Percentiles rank a stretch among this genome's conserved stretches.
These are phyloP conservation scores for Fusarium xyrophilum DNA, from an alignment of 2,329 filamentous ascomycete species.

Conservation along the genomic window DNA sequence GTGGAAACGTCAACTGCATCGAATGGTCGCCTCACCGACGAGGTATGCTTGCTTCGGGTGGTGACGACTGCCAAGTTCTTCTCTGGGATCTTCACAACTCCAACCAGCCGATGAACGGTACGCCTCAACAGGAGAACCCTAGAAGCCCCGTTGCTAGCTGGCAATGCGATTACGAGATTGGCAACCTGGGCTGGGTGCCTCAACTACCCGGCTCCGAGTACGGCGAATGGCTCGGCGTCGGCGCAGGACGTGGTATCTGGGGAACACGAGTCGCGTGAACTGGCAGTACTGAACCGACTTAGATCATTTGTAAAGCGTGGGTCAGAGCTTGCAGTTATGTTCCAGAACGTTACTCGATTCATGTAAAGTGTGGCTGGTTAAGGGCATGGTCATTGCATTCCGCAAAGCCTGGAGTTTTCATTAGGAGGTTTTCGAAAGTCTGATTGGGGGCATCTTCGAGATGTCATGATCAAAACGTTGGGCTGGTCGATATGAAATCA, in stretches of 20 bases:
- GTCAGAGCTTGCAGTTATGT: conserved; percentile 1
- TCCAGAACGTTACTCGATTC: conserved; percentile 27
- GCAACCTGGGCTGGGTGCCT: conserved; percentile 85
- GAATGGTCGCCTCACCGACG: conserved; percentile 92
- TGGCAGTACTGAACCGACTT: conserved; percentile 23
- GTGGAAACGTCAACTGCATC: conserved; percentile 84
- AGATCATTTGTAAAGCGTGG: conserved; percentile 22
- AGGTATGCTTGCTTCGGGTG: conserved; percentile 89
- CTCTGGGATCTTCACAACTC: conserved; percentile 89
- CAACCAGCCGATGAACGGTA: conserved; percentile 57
- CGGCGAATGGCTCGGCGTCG: conserved; percentile 85
- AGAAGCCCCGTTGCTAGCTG: conserved; percentile 77
- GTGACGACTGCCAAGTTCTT: conserved; percentile 88
- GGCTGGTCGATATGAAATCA: conserved; percentile 30
- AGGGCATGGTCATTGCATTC: conserved; percentile 39
- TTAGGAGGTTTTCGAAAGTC: conserved; percentile 29
- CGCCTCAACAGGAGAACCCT: conserved; percentile 60
- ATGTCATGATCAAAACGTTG: conserved; percentile 33
- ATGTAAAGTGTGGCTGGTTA: conserved; percentile 37
- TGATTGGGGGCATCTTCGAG: conserved; percentile 32
- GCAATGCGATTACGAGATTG: conserved; percentile 87
- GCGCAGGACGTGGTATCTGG: conserved; percentile 82
- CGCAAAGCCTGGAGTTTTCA: conserved; percentile 40
- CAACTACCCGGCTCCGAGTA: conserved; percentile 71
- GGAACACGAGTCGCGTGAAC: conserved; percentile 62